These are phyloP conservation scores for Rhizopus microsporus DNA, from an alignment of 371 early-diverging fungal genomes.

Conservation along the genomic window DNA sequence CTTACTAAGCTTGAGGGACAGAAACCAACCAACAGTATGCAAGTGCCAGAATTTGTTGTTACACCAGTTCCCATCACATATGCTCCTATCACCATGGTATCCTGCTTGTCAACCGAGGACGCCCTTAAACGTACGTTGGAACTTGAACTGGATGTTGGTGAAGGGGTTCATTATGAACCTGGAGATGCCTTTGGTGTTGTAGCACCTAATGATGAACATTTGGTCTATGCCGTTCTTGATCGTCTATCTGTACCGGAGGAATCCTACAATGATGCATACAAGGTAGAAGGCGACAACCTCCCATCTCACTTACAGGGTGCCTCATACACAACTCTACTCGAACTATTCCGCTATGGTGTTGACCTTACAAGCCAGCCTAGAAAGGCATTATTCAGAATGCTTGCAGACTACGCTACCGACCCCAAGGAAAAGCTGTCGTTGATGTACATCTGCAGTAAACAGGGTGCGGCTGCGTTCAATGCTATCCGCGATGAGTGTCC, in stretches of 20 bases:
- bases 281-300: conserved; percentile 50
- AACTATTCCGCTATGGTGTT: conserved; percentile 69
- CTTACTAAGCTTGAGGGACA: conserved; percentile 19
- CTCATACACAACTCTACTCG: conserved; percentile 47
- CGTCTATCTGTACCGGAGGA: conserved; percentile 44
- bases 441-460: conserved; percentile 77
- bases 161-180: conserved; percentile 62
- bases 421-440: conserved; percentile 68
- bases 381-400: conserved; percentile 78
- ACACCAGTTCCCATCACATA: conserved; percentile 48
- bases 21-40: conserved; percentile 5
- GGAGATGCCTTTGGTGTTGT: conserved; percentile 89
- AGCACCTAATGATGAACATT: conserved; percentile 71
- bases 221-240: conserved; percentile 58
- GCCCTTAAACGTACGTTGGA: conserved; percentile 78
- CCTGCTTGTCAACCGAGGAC: conserved; percentile 56
- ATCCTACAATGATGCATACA: conserved; percentile 35
- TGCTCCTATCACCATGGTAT: conserved; percentile 49
- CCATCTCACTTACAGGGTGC: conserved; percentile 67
- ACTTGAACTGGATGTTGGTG: conserved; percentile 64
- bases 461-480: conserved; percentile 71
- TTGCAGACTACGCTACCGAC: conserved; percentile 77
- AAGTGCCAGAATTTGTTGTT: conserved; percentile 42
- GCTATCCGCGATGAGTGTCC: conserved; percentile 67
- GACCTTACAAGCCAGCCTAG: conserved; percentile 75